Evolutionary conservation across 164 flowering plant genomes (phyloP).

Genomic region (Macadamia integrifolia): DNA sequence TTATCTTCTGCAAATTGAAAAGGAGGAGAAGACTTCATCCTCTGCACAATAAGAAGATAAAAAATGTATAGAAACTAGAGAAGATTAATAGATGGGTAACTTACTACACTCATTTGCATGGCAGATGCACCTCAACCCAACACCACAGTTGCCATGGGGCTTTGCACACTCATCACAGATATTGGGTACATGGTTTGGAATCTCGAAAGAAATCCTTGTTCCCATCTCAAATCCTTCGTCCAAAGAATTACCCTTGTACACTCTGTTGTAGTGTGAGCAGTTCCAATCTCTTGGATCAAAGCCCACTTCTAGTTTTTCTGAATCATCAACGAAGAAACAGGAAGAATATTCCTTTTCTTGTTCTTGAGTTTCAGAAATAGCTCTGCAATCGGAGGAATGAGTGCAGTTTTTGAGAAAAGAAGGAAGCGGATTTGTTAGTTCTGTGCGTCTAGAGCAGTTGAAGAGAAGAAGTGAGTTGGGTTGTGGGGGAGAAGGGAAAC

Average conservation of each 20-base stretch:
- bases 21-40: too few relatives aligned
- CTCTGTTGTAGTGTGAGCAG: slow-evolving; percentile 38
- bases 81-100: slow-evolving; percentile 12
- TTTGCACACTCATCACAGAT: slow-evolving; percentile 53
- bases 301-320: slow-evolving; percentile 25
- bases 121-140: slow-evolving; percentile 57
- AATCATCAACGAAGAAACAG: slow-evolving; percentile 34
- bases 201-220: slow-evolving; percentile 47
- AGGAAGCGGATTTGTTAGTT: slow-evolving; percentile 6
- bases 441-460: slow-evolving; percentile 31
- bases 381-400: slow-evolving; percentile 16
- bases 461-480: slow-evolving; percentile 52
- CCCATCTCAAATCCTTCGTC: slow-evolving; percentile 31
- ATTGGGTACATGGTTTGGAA: slow-evolving; percentile 49
- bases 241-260: slow-evolving; percentile 17
- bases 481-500: slow-evolving; percentile 35
- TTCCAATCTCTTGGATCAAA: slow-evolving; percentile 45
- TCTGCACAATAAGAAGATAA: background rate
- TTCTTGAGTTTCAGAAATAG: slow-evolving; percentile 5
- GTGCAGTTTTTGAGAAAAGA: slow-evolving; percentile 23
- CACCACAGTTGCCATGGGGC: slow-evolving; percentile 54
- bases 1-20: slow-evolving; percentile 41
- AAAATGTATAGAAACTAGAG: background rate
- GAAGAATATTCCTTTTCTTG: slow-evolving; percentile 14
- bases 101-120: slow-evolving; percentile 51